A percentile compares a stretch with the other conserved stretches of the same genome.
These are phyloP conservation scores for Dictyostelium citrinum DNA, from an alignment of 78 protist genomes.

Conservation along the genomic window DNA sequence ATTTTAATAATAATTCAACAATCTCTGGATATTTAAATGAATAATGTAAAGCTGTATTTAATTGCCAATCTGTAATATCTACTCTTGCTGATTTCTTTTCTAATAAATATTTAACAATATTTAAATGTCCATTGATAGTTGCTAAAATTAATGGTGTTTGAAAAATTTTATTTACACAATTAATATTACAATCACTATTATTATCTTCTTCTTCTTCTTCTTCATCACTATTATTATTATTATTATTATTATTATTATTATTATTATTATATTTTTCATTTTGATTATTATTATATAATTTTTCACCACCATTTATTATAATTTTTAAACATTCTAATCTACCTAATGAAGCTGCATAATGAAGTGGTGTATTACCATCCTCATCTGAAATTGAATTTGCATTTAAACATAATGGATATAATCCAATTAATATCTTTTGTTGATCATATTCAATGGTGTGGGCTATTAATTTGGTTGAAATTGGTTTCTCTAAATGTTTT, in stretches of 20 bases:
- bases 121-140: not conserved
- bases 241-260: not conserved
- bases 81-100: not conserved
- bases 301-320: not conserved
- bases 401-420: not conserved
- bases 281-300: not conserved
- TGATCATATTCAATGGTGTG: not conserved
- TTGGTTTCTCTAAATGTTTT: not conserved
- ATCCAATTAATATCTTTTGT: not conserved
- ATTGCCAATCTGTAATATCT: not conserved
- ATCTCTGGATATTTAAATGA: not conserved
- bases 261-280: not conserved
- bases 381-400: not conserved
- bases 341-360: not conserved
- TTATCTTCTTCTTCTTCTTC: not conserved
- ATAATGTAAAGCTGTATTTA: slow-evolving; percentile 12
- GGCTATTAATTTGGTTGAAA: not conserved
- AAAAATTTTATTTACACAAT: not conserved
- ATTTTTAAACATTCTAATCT: slow-evolving; percentile 14
- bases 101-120: not conserved
- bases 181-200: not conserved
- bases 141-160: slow-evolving; percentile 58
- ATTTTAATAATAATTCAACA: not conserved
- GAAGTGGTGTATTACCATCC: slow-evolving; percentile 53
- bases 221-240: not conserved